Percentiles rank a stretch among this genome's conserved stretches.
Conservation (phyloP, 2,329 filamentous ascomycete genomes). For the Tolypocladium inflatum region DNA sequence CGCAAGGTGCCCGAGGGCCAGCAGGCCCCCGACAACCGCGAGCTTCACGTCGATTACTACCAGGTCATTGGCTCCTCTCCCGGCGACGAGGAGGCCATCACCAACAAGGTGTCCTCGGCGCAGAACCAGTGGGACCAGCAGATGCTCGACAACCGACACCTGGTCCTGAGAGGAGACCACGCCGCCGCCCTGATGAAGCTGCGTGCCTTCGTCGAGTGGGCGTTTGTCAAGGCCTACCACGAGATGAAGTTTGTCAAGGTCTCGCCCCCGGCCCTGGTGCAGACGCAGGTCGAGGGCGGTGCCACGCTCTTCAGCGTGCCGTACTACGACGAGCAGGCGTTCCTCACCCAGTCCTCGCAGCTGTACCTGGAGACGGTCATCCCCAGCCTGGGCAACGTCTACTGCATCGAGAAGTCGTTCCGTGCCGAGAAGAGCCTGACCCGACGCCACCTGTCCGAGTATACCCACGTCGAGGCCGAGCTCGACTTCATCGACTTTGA, state of each 20-base stretch:
- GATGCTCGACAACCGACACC: constrained; percentile 73
- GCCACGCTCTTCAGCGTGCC: constrained; percentile 82
- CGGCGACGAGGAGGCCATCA: constrained; percentile 83
- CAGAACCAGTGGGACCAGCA: constrained; percentile 31
- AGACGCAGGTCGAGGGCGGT: constrained; percentile 90
- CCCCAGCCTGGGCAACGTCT: constrained; percentile 85
- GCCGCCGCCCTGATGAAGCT: constrained; percentile 83
- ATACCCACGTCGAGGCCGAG: constrained; percentile 94
- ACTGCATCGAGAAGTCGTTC: constrained; percentile 98
- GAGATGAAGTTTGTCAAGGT: constrained; percentile 74
- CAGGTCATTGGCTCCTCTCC: constrained; percentile 69
- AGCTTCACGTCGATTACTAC: constrained; percentile 87
- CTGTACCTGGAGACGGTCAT: constrained; percentile 94
- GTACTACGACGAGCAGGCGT: constrained; percentile 85
- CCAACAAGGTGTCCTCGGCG: constrained; percentile 56
- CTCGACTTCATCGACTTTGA: constrained; percentile 92
- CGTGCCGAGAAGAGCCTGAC: constrained; percentile 94
- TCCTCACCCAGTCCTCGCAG: constrained; percentile 93
- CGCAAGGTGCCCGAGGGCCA: constrained; percentile 68
- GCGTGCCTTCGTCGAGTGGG: constrained; percentile 68
- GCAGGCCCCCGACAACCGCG: constrained; percentile 73
- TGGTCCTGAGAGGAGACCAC: constrained; percentile 76
- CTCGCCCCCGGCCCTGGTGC: constrained; percentile 80
- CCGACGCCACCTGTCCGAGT: constrained; percentile 88
- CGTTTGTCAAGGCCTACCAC: constrained; percentile 72